phyloP scores from a whole-genome alignment of 768 basidiomycete species.

The Amanita brunnescens region DNA sequence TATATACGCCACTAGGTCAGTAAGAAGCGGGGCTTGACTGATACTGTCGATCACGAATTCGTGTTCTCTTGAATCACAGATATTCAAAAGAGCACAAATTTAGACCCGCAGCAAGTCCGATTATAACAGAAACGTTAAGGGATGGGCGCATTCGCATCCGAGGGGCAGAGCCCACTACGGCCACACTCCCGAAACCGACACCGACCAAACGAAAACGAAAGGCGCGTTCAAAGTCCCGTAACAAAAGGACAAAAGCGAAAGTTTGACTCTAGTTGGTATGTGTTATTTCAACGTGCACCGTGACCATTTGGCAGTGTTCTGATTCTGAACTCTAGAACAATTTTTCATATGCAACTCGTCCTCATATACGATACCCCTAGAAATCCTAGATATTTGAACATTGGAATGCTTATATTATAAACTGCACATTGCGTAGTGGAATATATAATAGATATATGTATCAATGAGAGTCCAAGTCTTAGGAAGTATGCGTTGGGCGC shows the following conservation, averaged over 20 bases:
- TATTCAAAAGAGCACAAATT: slow-evolving; percentile 80
- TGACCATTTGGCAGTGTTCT: too few relatives aligned
- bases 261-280: not conserved
- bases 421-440: too few relatives aligned
- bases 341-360: too few relatives aligned
- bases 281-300: not conserved
- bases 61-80: slow-evolving; percentile 26
- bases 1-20: slow-evolving; percentile 2
- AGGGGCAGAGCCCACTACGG: slow-evolving; percentile 48
- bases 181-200: slow-evolving; percentile 13
- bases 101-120: slow-evolving; percentile 77
- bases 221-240: slow-evolving; percentile 3
- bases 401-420: too few relatives aligned
- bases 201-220: slow-evolving; percentile 17
- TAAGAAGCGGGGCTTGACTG: not conserved
- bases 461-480: too few relatives aligned
- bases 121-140: slow-evolving; percentile 67
- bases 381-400: too few relatives aligned
- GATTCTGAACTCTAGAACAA: not conserved
- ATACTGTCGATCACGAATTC: too few relatives aligned
- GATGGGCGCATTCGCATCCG: slow-evolving; percentile 62
- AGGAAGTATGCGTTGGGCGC: too few relatives aligned
- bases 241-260: not conserved
- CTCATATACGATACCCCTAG: too few relatives aligned
- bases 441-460: too few relatives aligned